These are phyloP conservation scores for Tinospora cordifolia DNA, from an alignment of 164 flowering plant genomes.

Conservation along the genomic window DNA sequence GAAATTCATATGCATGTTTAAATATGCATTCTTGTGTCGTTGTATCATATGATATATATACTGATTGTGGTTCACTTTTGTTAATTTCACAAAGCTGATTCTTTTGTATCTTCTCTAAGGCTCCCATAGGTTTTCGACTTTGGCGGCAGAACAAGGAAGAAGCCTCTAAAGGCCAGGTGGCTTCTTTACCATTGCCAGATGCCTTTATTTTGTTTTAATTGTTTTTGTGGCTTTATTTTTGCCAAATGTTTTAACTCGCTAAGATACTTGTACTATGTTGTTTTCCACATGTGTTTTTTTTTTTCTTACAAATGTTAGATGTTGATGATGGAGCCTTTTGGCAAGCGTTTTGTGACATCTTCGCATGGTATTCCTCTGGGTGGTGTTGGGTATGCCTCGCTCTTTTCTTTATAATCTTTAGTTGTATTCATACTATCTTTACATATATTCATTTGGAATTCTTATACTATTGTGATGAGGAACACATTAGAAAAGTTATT, in stretches of 20 bases:
- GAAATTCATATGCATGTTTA: too few species aligned
- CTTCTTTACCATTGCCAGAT: background rate
- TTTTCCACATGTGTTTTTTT: background rate
- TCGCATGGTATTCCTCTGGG: conserved; percentile 78
- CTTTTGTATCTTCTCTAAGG: conserved; percentile 33
- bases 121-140: conserved; percentile 64
- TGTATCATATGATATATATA: background rate
- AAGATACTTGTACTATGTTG: background rate
- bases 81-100: background rate
- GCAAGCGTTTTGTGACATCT: conserved; percentile 35
- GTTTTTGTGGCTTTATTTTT: background rate
- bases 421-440: background rate
- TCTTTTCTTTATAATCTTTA: background rate
- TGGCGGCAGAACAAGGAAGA: conserved; percentile 46
- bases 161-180: conserved; percentile 49
- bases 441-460: background rate
- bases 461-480: background rate
- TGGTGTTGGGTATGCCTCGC: conserved; percentile 66
- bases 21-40: too few species aligned
- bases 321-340: conserved; percentile 48
- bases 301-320: conserved; percentile 30
- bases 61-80: background rate
- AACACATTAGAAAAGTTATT: background rate
- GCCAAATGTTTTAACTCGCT: background rate
- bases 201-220: background rate